Evolutionary conservation across 805 yeast genomes (phyloP).

Genomic region (Nakazawaea populi): DNA sequence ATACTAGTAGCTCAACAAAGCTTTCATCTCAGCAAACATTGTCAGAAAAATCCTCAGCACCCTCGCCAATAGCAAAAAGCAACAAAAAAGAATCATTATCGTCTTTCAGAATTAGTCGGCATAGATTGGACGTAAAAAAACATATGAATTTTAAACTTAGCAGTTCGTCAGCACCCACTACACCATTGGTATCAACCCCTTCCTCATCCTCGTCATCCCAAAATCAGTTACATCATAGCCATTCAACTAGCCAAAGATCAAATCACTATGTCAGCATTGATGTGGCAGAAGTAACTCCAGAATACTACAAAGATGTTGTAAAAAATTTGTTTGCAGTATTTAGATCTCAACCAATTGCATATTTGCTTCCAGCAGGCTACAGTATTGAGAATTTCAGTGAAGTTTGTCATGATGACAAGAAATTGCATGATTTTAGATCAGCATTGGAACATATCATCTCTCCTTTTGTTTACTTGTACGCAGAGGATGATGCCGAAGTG

Average conservation of each 20-base stretch:
- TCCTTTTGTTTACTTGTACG: constrained; percentile 31
- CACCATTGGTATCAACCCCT: constrained; percentile 2
- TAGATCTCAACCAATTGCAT: constrained; percentile 4
- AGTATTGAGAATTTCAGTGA: neutral
- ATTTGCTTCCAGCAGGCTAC: neutral
- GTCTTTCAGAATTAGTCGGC: constrained; percentile 6
- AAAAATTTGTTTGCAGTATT: constrained; percentile 6
- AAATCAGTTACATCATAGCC: neutral
- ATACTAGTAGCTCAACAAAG: neutral
- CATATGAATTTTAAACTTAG: constrained; percentile 5
- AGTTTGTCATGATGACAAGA: neutral
- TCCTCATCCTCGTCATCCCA: constrained; percentile 1
- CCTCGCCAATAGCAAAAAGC: neutral
- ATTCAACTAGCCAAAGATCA: neutral
- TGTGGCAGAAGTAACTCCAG: constrained; percentile 12
- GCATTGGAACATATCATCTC: constrained; percentile 12
- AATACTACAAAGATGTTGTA: constrained; percentile 4
- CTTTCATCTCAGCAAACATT: neutral
- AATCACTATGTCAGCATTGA: neutral
- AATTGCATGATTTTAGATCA: neutral
- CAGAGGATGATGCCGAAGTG: constrained; percentile 29
- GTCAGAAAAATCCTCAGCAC: neutral
- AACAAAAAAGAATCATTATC: constrained; percentile 5
- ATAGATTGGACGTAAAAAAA: constrained; percentile 9
- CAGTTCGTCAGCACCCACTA: constrained; percentile 12